phyloP scores from a whole-genome alignment of 2,329 filamentous ascomycete species.

The Fusarium anthophilum region DNA sequence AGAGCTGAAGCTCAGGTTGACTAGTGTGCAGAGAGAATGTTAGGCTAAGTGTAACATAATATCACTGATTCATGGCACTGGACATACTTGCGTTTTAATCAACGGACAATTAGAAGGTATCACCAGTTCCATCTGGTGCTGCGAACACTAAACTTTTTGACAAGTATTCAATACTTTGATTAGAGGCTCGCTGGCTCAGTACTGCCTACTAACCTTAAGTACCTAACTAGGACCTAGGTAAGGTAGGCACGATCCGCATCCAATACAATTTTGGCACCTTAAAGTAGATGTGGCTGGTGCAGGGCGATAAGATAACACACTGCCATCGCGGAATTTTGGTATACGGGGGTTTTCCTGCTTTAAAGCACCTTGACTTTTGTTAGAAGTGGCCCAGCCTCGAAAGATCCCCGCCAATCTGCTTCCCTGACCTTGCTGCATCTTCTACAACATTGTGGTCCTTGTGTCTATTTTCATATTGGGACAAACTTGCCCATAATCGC shows the following conservation, averaged over 20 bases:
- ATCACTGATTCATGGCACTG: background rate
- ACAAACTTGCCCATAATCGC: conserved; percentile 1
- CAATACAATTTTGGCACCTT: background rate
- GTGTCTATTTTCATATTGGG: background rate
- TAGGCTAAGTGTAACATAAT: background rate
- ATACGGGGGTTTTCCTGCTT: background rate
- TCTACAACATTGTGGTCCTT: background rate
- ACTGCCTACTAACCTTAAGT: background rate
- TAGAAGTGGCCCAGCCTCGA: conserved; percentile 21
- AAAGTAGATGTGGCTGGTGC: background rate
- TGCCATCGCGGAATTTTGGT: conserved; percentile 27
- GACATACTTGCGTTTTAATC: too few relatives aligned
- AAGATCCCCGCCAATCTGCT: background rate
- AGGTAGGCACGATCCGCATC: background rate
- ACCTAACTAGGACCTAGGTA: background rate
- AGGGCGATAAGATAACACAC: conserved; percentile 43
- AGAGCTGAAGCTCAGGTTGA: conserved; percentile 16
- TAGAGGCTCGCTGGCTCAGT: background rate
- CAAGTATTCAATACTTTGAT: background rate
- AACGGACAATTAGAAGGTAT: background rate
- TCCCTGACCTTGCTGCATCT: background rate
- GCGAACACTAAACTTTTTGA: background rate
- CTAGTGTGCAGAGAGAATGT: background rate
- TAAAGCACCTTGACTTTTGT: conserved; percentile 8
- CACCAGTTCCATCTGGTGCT: background rate